Percentiles rank a stretch among this genome's conserved stretches.
Evolutionary conservation across 2,329 filamentous ascomycete genomes (phyloP).

Genomic region (Cadophora sp.): DNA sequence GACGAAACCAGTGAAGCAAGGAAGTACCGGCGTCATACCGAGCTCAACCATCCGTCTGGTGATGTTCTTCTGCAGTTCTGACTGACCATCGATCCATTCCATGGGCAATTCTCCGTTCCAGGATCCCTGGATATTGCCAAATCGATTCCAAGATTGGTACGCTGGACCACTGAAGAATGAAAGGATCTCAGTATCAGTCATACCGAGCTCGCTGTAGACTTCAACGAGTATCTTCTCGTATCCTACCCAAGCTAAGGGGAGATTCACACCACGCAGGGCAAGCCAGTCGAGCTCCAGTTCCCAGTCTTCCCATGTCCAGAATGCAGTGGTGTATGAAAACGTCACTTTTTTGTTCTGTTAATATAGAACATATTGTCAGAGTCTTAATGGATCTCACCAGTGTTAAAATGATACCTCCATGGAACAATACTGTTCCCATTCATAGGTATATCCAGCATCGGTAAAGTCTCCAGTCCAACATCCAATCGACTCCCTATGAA

Average conservation of each 20-base stretch:
- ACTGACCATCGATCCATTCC: constrained; percentile 55
- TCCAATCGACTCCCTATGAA: constrained; percentile 52
- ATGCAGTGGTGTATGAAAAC: constrained; percentile 57
- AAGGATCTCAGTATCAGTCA: constrained; percentile 52
- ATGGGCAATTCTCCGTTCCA: constrained; percentile 54
- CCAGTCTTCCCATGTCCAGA: constrained; percentile 61
- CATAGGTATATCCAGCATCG: constrained; percentile 44
- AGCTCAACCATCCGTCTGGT: constrained; percentile 56
- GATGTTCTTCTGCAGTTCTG: constrained; percentile 55
- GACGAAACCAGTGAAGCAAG: constrained; percentile 58
- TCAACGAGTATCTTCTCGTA: constrained; percentile 57
- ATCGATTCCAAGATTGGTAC: constrained; percentile 60
- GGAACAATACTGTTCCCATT: constrained; percentile 50
- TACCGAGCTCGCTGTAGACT: constrained; percentile 53
- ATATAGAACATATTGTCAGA: too few species aligned
- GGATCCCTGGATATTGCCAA: constrained; percentile 59
- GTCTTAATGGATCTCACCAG: constrained; percentile 42
- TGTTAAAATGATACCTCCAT: constrained; percentile 59
- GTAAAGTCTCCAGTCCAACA: constrained; percentile 42
- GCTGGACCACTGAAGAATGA: constrained; percentile 57
- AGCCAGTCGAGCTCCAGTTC: constrained; percentile 59
- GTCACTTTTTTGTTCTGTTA: constrained; percentile 48
- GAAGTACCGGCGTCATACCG: constrained; percentile 58
- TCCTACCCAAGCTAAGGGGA: constrained; percentile 59
- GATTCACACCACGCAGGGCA: constrained; percentile 57